Percentiles rank a stretch among this genome's conserved stretches.
Evolutionary conservation across 2,329 filamentous ascomycete species (phyloP).

Genomic region (Daldinia eschscholtzii): DNA sequence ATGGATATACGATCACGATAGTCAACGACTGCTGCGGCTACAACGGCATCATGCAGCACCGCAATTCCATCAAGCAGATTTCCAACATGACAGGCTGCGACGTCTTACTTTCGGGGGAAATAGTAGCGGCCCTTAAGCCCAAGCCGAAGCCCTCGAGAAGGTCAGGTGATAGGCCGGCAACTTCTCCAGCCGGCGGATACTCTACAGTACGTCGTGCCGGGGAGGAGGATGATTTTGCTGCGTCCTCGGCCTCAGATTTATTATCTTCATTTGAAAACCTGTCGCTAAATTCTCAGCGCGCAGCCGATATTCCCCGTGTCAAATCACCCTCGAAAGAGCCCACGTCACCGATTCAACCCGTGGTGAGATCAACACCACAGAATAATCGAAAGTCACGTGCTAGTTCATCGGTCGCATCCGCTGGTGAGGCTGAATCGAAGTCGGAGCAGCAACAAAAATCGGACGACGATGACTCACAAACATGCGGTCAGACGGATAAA

Average conservation of each 20-base stretch:
- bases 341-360: slow-evolving; percentile 46
- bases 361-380: slow-evolving; percentile 43
- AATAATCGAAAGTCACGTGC: slow-evolving; percentile 32
- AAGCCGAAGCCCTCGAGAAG: slow-evolving; percentile 42
- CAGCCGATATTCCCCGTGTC: slow-evolving; percentile 46
- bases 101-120: slow-evolving; percentile 68
- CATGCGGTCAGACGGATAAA: slow-evolving; percentile 2
- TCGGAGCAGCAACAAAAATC: slow-evolving; percentile 11
- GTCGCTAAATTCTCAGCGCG: slow-evolving; percentile 52
- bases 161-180: slow-evolving; percentile 32
- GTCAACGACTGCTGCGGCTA: slow-evolving; percentile 92
- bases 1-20: slow-evolving; percentile 88
- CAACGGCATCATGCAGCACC: slow-evolving; percentile 76
- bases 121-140: slow-evolving; percentile 60
- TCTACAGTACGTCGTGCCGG: slow-evolving; percentile 50
- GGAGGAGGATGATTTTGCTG: slow-evolving; percentile 39
- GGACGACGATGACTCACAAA: slow-evolving; percentile 26
- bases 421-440: neutral
- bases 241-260: slow-evolving; percentile 46
- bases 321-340: slow-evolving; percentile 42
- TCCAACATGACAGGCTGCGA: slow-evolving; percentile 80
- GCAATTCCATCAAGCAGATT: slow-evolving; percentile 77
- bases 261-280: slow-evolving; percentile 54
- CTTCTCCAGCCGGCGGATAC: slow-evolving; percentile 40
- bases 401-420: slow-evolving; percentile 1